A percentile compares a stretch with the other conserved stretches of the same genome.
phyloP scores from a whole-genome alignment of 345 rosid genomes.

The Murraya paniculata region DNA sequence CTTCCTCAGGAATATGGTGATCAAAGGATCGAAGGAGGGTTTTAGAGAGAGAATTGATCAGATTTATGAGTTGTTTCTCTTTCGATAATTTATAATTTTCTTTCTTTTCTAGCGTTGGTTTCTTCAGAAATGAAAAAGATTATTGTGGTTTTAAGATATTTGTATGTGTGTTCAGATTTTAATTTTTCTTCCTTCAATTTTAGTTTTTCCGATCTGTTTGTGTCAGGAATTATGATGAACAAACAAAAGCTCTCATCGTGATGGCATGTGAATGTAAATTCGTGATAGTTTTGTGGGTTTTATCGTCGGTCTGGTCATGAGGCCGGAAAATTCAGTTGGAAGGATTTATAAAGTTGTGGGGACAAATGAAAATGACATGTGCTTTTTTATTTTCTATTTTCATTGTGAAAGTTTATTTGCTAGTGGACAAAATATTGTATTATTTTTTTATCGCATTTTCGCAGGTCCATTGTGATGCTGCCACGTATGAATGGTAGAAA shows the following conservation, averaged over 20 bases:
- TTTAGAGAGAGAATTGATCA: background rate
- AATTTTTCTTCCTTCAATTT: background rate
- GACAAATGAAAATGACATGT: slow-evolving; percentile 15
- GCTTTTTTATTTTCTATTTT: background rate
- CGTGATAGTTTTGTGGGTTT: background rate
- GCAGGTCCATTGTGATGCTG: slow-evolving; percentile 1
- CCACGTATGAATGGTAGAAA: slow-evolving; percentile 20
- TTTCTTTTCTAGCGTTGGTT: background rate
- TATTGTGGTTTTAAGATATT: slow-evolving; percentile 25
- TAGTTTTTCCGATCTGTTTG: background rate
- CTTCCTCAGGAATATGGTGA: slow-evolving; percentile 12
- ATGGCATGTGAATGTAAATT: slow-evolving; percentile 39
- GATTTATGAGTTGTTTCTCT: slow-evolving; percentile 14
- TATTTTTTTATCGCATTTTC: background rate
- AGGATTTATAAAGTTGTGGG: slow-evolving; percentile 17
- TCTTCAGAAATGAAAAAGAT: slow-evolving; percentile 29
- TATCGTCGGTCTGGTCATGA: slow-evolving; percentile 3
- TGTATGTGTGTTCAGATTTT: background rate
- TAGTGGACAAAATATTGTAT: slow-evolving; percentile 18
- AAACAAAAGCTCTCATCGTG: background rate
- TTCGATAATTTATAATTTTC: slow-evolving; percentile 26
- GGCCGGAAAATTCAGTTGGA: slow-evolving; percentile 14
- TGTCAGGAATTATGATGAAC: background rate
- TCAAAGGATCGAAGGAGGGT: background rate
- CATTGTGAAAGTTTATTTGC: slow-evolving; percentile 13